These are phyloP conservation scores for Pseudomicrostroma phylloplanum DNA, from an alignment of 1,284 basidiomycete genomes.

Conservation along the genomic window DNA sequence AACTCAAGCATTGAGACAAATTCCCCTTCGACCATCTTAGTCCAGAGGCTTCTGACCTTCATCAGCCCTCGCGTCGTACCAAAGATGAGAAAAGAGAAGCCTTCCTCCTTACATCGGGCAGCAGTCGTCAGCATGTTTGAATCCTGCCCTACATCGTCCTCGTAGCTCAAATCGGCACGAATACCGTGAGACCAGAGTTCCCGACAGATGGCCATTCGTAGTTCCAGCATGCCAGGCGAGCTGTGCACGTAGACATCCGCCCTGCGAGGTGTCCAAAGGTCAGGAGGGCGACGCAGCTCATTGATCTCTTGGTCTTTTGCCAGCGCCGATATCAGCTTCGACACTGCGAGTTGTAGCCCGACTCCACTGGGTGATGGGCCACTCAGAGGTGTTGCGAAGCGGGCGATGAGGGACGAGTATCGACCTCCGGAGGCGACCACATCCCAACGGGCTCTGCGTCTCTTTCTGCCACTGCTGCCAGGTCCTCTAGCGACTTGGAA, in stretches of 20 bases:
- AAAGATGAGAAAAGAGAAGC: conserved; percentile 43
- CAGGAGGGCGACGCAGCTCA: conserved; percentile 60
- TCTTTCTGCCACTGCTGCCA: conserved; percentile 55
- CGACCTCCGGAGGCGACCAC: conserved; percentile 71
- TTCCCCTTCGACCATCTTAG: conserved; percentile 36
- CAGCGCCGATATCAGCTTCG: conserved; percentile 68
- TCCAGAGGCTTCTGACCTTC: conserved; percentile 40
- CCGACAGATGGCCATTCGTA: conserved; percentile 69
- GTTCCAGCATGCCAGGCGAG: conserved; percentile 66
- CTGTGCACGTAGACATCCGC: conserved; percentile 70
- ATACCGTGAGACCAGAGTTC: conserved; percentile 74
- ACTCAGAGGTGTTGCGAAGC: conserved; percentile 57
- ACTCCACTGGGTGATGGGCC: conserved; percentile 60
- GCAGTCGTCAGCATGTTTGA: conserved; percentile 33
- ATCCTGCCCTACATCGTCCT: conserved; percentile 37
- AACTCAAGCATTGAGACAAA: conserved; percentile 32
- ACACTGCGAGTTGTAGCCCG: conserved; percentile 69
- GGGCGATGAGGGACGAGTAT: conserved; percentile 67
- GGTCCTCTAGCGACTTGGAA: conserved; percentile 65
- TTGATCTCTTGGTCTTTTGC: conserved; percentile 63
- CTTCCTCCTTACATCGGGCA: conserved; percentile 44
- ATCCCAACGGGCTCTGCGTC: conserved; percentile 57
- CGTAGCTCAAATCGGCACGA: conserved; percentile 78
- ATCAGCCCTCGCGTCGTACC: conserved; percentile 25
- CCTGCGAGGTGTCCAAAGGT: conserved; percentile 74